These are phyloP conservation scores for Aureobasidium sp. DNA, from an alignment of 2,329 filamentous ascomycete species.

Conservation along the genomic window DNA sequence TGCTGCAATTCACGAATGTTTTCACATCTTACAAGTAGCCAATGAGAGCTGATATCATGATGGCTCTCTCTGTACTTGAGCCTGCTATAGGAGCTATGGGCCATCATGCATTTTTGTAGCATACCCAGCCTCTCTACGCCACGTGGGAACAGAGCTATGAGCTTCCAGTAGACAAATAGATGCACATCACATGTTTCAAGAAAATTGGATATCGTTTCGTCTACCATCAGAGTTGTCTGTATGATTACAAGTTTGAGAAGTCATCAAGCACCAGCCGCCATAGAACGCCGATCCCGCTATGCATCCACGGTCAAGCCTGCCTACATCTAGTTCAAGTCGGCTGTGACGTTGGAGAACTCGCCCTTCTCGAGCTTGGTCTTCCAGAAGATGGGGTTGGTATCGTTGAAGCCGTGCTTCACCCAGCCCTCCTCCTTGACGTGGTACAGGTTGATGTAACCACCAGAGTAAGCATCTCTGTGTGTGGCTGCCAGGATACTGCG, in stretches of 20 bases:
- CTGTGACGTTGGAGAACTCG: constrained; percentile 94
- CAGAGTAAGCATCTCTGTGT: constrained; percentile 96
- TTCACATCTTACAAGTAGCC: not conserved
- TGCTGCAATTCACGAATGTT: not conserved
- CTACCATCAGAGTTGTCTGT: constrained; percentile 10
- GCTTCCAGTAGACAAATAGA: not conserved
- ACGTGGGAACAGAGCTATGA: not conserved
- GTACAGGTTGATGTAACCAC: constrained; percentile 97
- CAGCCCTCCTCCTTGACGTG: constrained; percentile 98
- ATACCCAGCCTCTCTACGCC: not conserved
- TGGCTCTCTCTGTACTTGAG: not conserved
- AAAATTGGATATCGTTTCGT: not conserved
- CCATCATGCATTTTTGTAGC: not conserved
- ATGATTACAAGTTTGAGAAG: constrained; percentile 10
- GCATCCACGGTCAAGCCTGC: constrained; percentile 1
- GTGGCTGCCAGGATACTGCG: constrained; percentile 93
- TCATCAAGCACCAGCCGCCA: constrained; percentile 13
- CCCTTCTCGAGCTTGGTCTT: constrained; percentile 97
- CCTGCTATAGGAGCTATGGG: not conserved
- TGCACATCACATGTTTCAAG: too few relatives aligned
- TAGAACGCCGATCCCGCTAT: constrained; percentile 13
- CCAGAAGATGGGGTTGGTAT: constrained; percentile 99
- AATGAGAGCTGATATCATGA: not conserved
- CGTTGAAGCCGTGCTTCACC: constrained; percentile 97
- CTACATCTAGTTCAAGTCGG: constrained; percentile 52